A percentile compares a stretch with the other conserved stretches of the same genome.
These are phyloP conservation scores for Neonectria neomacrospora DNA, from an alignment of 2,329 filamentous ascomycete species.

Conservation along the genomic window DNA sequence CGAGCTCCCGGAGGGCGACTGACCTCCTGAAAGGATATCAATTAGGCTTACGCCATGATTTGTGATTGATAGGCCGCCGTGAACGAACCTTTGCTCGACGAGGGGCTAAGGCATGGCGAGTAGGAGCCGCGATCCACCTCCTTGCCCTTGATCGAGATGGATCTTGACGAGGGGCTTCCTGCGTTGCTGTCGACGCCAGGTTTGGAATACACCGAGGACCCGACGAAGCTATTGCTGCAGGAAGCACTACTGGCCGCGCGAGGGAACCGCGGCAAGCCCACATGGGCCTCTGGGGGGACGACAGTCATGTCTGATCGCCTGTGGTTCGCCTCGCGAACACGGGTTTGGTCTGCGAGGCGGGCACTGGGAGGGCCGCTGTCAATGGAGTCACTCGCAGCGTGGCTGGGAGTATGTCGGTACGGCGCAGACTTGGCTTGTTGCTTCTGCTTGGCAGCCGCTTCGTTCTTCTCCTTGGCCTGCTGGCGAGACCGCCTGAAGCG, in stretches of 20 bases:
- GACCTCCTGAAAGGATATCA: conserved; percentile 11
- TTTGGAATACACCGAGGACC: conserved; percentile 3
- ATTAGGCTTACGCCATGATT: conserved; percentile 32
- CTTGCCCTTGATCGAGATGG: conserved; percentile 55
- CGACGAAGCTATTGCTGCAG: conserved; percentile 45
- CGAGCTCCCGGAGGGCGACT: conserved; percentile 51
- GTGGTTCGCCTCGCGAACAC: conserved; percentile 62
- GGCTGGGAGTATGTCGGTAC: conserved; percentile 71
- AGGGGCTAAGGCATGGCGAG: conserved; percentile 49
- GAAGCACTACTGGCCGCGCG: conserved; percentile 61
- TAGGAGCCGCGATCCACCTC: conserved; percentile 52
- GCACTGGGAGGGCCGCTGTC: conserved; percentile 64
- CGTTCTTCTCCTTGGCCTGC: conserved; percentile 65
- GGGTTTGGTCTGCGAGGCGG: conserved; percentile 58
- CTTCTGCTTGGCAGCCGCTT: conserved; percentile 59
- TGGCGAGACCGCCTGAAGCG: conserved; percentile 63
- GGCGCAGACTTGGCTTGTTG: conserved; percentile 55
- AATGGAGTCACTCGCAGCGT: conserved; percentile 69
- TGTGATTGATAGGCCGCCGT: conserved; percentile 28
- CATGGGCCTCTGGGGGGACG: conserved; percentile 48
- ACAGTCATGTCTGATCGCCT: conserved; percentile 55
- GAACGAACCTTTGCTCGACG: conserved; percentile 52
- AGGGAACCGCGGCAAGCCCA: conserved; percentile 53
- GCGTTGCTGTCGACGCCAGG: conserved; percentile 46
- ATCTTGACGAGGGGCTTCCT: conserved; percentile 36